These are phyloP conservation scores for Phaeotremella fagi DNA, from an alignment of 768 basidiomycete species.

Conservation along the genomic window DNA sequence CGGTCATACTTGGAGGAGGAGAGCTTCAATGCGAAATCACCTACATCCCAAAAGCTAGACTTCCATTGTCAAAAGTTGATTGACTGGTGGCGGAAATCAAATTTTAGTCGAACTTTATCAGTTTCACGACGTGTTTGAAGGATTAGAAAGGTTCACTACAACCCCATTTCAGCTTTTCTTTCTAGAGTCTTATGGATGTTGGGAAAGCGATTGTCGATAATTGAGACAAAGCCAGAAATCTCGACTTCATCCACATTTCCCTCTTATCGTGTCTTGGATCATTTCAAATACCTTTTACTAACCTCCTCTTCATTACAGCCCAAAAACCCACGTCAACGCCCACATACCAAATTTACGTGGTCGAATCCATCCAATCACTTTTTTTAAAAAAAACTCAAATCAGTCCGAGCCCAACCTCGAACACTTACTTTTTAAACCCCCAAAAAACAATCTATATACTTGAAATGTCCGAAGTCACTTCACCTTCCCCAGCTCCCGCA, in stretches of 20 bases:
- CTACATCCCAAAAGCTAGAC: no score
- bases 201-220: background rate
- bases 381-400: constrained; percentile 6
- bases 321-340: constrained; percentile 46
- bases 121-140: no score
- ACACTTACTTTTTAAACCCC: no score
- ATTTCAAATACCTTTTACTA: background rate
- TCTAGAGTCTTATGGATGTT: background rate
- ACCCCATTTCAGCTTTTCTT: background rate
- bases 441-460: constrained; percentile 5
- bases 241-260: background rate
- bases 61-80: background rate
- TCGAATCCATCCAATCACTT: constrained; percentile 28
- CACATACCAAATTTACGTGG: constrained; percentile 36
- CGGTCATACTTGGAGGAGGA: no score
- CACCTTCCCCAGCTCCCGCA: constrained; percentile 29
- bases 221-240: background rate
- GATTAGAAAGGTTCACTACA: no score
- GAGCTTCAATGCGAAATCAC: no score
- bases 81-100: background rate
- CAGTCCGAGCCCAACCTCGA: constrained; percentile 12
- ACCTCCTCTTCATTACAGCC: constrained; percentile 3
- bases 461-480: constrained; percentile 13
- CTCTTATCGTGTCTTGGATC: background rate
- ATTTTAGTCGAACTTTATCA: no score